Conservation (phyloP, 768 basidiomycete genomes). For the Mycena leptocephala region DNA sequence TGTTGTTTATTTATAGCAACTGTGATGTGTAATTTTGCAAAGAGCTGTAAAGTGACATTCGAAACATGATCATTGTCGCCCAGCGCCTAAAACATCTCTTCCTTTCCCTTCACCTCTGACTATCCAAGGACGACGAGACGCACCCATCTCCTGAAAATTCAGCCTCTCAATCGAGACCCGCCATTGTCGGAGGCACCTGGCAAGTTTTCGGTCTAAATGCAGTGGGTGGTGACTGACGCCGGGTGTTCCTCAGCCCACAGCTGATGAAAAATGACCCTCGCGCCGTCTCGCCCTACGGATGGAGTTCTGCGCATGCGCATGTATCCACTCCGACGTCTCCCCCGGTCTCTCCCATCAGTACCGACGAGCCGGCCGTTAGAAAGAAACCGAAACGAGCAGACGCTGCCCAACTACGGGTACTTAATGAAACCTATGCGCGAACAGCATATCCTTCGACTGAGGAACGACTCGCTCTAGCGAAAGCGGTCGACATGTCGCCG, state of each 20-base stretch:
- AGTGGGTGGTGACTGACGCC: no score
- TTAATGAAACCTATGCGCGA: conserved; percentile 85
- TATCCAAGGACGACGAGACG: no score
- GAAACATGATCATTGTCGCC: no score
- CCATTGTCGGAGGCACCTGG: no score
- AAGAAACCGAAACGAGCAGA: conserved; percentile 93
- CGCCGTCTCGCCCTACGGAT: conserved; percentile 61
- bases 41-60: no score
- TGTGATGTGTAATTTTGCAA: no score
- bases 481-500: conserved; percentile 85
- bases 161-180: no score
- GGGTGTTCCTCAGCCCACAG: conserved; percentile 20
- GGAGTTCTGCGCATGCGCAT: conserved; percentile 39
- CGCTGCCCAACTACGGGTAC: conserved; percentile 82
- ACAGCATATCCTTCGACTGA: conserved; percentile 94
- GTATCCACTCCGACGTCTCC: conserved; percentile 34
- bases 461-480: conserved; percentile 83
- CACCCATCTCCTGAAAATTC: no score
- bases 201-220: no score
- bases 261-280: conserved; percentile 53
- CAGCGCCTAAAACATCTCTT: no score
- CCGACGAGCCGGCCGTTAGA: conserved; percentile 81
- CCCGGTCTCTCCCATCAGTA: conserved; percentile 62
- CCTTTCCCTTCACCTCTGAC: no score
- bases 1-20: no score